Percentiles rank a stretch among this genome's conserved stretches.
Conservation (phyloP, 805 yeast species). For the Saccharomycopsis sp. region DNA sequence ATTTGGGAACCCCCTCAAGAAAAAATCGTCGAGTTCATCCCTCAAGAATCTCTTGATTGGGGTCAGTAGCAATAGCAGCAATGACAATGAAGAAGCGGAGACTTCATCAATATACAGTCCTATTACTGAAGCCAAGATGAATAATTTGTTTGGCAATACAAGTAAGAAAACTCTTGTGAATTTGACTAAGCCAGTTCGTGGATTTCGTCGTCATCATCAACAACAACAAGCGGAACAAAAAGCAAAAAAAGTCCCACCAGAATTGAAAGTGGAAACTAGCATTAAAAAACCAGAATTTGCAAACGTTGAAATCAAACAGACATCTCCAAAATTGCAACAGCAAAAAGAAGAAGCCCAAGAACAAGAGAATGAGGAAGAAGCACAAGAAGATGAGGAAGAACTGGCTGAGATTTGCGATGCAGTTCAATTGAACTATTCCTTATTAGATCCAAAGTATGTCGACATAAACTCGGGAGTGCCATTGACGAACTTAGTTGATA, state of each 20-base stretch:
- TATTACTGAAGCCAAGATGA: constrained; percentile 19
- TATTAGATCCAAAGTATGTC: constrained; percentile 12
- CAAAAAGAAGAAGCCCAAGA: not conserved
- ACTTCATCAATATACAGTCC: too few relatives aligned
- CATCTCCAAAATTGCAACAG: too few relatives aligned
- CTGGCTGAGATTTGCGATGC: constrained; percentile 13
- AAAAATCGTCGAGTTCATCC: not conserved
- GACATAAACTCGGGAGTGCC: not conserved
- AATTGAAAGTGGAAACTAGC: not conserved
- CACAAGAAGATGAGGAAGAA: constrained; percentile 2
- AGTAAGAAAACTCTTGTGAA: constrained; percentile 19
- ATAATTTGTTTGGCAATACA: constrained; percentile 13
- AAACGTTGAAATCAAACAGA: not conserved
- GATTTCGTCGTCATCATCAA: not conserved
- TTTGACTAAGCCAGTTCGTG: constrained; percentile 19
- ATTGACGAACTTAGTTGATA: not conserved
- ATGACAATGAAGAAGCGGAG: not conserved
- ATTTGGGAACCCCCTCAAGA: not conserved
- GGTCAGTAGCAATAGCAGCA: not conserved
- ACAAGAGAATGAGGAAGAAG: constrained; percentile 1
- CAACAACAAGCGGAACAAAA: not conserved
- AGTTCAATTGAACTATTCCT: constrained; percentile 2
- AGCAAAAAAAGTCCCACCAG: not conserved
- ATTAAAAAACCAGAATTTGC: not conserved
- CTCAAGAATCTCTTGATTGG: not conserved